Evolutionary conservation across 495 filamentous ascomycete species (phyloP).

Genomic region (Lindgomyces ingoldianus): DNA sequence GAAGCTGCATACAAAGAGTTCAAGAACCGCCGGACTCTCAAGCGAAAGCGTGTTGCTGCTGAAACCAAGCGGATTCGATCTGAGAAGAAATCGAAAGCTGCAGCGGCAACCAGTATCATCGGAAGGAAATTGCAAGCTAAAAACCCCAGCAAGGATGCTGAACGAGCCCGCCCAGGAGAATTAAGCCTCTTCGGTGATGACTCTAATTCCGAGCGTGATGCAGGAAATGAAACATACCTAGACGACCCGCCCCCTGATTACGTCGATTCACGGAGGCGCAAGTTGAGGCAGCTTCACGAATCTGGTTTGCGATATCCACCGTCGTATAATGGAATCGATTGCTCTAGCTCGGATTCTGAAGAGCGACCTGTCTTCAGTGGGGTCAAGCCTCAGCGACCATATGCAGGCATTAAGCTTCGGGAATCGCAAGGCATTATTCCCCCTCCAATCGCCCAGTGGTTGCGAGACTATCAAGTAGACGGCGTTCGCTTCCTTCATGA

Average conservation of each 20-base stretch:
- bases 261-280: slow-evolving; percentile 53
- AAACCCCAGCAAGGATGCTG: not conserved
- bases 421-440: slow-evolving; percentile 83
- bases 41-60: slow-evolving; percentile 56
- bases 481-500: slow-evolving; percentile 86
- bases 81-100: slow-evolving; percentile 32
- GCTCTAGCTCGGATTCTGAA: slow-evolving; percentile 72
- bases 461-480: slow-evolving; percentile 87
- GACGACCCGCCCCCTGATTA: slow-evolving; percentile 62
- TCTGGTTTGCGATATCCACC: slow-evolving; percentile 78
- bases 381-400: slow-evolving; percentile 62
- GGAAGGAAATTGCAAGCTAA: slow-evolving; percentile 35
- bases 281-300: slow-evolving; percentile 62
- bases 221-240: slow-evolving; percentile 48
- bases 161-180: too few relatives aligned
- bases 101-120: slow-evolving; percentile 45
- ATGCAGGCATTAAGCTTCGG: slow-evolving; percentile 67
- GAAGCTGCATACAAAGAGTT: slow-evolving; percentile 60
- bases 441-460: slow-evolving; percentile 86
- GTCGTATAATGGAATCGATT: slow-evolving; percentile 75
- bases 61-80: slow-evolving; percentile 53
- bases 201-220: slow-evolving; percentile 40
- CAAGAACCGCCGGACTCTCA: slow-evolving; percentile 58
- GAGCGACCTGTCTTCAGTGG: slow-evolving; percentile 67
- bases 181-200: not conserved